Base-by-base conservation (phyloP, 306 rosid genomes). In the Quercus alba region DNA sequence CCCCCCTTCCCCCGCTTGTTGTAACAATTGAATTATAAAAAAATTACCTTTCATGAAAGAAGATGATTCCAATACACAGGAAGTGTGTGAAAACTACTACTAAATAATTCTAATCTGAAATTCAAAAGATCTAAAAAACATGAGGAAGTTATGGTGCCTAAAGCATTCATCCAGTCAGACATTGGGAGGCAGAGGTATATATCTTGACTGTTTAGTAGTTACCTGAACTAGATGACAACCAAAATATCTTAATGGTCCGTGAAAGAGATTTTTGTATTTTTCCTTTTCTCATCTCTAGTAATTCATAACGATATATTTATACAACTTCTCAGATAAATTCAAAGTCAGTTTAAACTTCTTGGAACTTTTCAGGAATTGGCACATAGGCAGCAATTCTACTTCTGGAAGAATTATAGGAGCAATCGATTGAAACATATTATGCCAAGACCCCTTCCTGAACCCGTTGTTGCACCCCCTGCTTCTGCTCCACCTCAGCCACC, bases 371-470 rank as follows among this genome's bases (percentile, higher is more conserved):
- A 95, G 99, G 98, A 95, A 86, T 85, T 95, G 84, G 90, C 93
- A 19, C 99, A 95, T 76, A 85, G 99, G 79, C 99, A 95, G 82
- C 99, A 95, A 80, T 95, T 95, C 83, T 95, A 93, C 85, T 95
- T 85, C 85, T 95, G 99, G 99, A 95, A 93, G 92, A 95, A 95
- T 82, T 95, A 95, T 51, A 81, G 99, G 82, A 91, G 89, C 90
- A 95, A 93, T 75, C 87, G 97, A 59, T 84, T 95, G 67, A 95
- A 95, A 79, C 99, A 95, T 86, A 90, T 95, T 77, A 83, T 93
- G 69, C 98, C 98, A 3, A 89, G 91, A 80, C 72, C 98, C 58
- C 92, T 93, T 76, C 93, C 98, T 28, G 97, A 95, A 75, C 90
- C 94, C 11, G 78, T 81, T 68, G 87, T 91, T 28, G 84, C 87